Evolutionary conservation across 805 yeast genomes (phyloP).

Genomic region (Nakazawaea ernobii): DNA sequence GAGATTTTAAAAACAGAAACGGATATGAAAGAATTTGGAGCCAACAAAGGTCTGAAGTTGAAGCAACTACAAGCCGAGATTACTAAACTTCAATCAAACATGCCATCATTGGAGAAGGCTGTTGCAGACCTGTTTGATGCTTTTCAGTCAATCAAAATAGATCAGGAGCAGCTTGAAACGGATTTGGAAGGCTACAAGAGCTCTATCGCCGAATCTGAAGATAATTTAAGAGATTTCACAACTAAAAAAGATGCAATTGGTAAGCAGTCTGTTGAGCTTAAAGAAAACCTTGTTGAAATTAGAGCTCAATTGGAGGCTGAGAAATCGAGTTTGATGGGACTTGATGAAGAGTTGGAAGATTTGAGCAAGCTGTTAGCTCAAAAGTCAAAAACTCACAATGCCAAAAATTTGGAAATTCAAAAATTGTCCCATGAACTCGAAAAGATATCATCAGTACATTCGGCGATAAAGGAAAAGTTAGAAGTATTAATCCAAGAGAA

Average conservation of each 20-base stretch:
- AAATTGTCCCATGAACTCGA: slow-evolving; percentile 51
- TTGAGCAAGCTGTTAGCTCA: slow-evolving; percentile 38
- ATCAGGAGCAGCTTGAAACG: slow-evolving; percentile 56
- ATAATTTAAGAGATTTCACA: slow-evolving; percentile 29
- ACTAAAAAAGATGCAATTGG: slow-evolving; percentile 20
- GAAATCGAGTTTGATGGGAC: slow-evolving; percentile 53
- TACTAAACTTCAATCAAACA: slow-evolving; percentile 28
- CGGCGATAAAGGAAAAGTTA: slow-evolving; percentile 31
- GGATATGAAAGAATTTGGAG: slow-evolving; percentile 78
- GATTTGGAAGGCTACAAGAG: slow-evolving; percentile 48
- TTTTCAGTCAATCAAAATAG: slow-evolving; percentile 63
- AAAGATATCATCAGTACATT: slow-evolving; percentile 34
- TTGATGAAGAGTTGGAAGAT: slow-evolving; percentile 72
- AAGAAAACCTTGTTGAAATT: slow-evolving; percentile 21
- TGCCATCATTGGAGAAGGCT: slow-evolving; percentile 29
- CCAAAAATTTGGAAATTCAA: slow-evolving; percentile 46
- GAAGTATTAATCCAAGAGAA: slow-evolving; percentile 45
- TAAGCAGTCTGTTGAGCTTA: slow-evolving; percentile 22
- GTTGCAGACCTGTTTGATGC: slow-evolving; percentile 42
- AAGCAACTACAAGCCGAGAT: slow-evolving; percentile 56
- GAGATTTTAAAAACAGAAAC: slow-evolving; percentile 54
- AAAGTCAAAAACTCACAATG: slow-evolving; percentile 39
- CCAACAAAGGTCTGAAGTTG: slow-evolving; percentile 76
- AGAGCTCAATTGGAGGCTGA: slow-evolving; percentile 43
- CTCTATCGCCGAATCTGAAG: slow-evolving; percentile 30